Evolutionary conservation across 2,329 filamentous ascomycete species (phyloP).

Genomic region (Chaetomium olivaceum): DNA sequence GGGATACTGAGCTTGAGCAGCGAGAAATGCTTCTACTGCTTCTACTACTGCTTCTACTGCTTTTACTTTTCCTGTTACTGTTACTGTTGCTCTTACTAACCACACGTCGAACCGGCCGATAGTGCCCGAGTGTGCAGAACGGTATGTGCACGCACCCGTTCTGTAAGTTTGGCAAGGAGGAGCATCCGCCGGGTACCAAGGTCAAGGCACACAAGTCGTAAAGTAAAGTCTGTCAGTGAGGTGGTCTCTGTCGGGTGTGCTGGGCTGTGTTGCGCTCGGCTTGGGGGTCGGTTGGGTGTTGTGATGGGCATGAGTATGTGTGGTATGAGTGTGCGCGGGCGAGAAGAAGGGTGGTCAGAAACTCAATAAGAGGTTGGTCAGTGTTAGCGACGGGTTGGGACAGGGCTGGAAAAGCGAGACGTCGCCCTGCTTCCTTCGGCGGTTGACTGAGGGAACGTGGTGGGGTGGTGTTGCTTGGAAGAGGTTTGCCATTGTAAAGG

Average conservation of each 20-base stretch:
- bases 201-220: constrained; percentile 37
- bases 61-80: background rate
- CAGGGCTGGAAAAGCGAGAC: too few species aligned
- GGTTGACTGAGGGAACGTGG: too few species aligned
- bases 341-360: too few species aligned
- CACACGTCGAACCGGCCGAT: background rate
- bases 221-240: background rate
- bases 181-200: constrained; percentile 60
- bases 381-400: too few species aligned
- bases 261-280: background rate
- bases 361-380: too few species aligned
- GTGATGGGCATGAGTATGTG: too few species aligned
- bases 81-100: background rate
- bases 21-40: background rate
- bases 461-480: too few species aligned
- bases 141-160: constrained; percentile 54
- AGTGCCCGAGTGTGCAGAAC: constrained; percentile 57
- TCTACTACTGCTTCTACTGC: background rate
- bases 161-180: constrained; percentile 55
- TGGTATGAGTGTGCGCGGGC: background rate
- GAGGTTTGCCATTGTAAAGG: too few species aligned
- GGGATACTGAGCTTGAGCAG: background rate
- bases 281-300: background rate
- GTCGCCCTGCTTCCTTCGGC: too few species aligned
- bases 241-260: background rate